Percentiles rank a stretch among this genome's conserved stretches.
Conservation (phyloP, 2,329 filamentous ascomycete species). For the Fusarium brevicatenulatum region DNA sequence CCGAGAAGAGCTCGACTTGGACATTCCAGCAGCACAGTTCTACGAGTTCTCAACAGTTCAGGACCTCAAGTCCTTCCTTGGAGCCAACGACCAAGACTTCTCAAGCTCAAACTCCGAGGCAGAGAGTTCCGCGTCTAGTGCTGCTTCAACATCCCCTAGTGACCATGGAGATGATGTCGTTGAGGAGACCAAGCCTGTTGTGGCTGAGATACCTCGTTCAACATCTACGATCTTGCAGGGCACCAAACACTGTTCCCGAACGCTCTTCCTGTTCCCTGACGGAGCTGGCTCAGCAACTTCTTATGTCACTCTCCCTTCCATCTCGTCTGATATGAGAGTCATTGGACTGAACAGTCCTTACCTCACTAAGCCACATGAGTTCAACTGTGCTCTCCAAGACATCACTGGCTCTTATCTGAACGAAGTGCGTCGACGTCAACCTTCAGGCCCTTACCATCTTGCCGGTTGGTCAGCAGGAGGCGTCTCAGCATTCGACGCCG, state of each 20-base stretch:
- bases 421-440: not conserved
- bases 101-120: not conserved
- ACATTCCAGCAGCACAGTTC: conserved; percentile 22
- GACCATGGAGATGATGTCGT: not conserved
- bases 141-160: not conserved
- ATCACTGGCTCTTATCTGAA: not conserved
- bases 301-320: not conserved
- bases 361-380: not conserved
- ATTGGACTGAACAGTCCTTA: not conserved
- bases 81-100: not conserved
- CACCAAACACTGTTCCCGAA: not conserved
- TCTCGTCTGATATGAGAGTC: not conserved
- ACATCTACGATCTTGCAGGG: not conserved
- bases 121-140: not conserved
- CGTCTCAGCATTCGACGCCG: not conserved
- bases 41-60: not conserved
- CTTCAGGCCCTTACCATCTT: not conserved
- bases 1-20: conserved; percentile 63
- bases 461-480: not conserved
- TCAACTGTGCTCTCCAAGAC: not conserved
- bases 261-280: not conserved
- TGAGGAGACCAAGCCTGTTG: not conserved
- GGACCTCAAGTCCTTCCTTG: not conserved
- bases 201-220: not conserved
- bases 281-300: not conserved